phyloP scores from a whole-genome alignment of 2,329 filamentous ascomycete genomes.

The Cladosporium sp. region DNA sequence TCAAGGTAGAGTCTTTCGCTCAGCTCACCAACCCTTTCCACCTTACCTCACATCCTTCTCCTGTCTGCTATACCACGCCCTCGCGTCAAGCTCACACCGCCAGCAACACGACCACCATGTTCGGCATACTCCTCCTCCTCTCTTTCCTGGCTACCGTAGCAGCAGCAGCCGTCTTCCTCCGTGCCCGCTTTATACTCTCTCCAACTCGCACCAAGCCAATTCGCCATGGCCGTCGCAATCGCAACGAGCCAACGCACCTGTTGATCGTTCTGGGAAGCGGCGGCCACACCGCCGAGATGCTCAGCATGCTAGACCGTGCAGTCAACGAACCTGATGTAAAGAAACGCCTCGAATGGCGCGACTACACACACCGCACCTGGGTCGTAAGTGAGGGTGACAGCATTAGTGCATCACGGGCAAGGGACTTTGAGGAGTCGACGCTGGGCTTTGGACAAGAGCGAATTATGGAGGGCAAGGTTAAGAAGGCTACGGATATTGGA shows the following conservation, averaged over 20 bases:
- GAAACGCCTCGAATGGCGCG: constrained; percentile 36
- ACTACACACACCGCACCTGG: constrained; percentile 68
- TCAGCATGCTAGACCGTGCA: constrained; percentile 69
- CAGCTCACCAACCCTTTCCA: neutral
- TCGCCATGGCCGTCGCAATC: constrained; percentile 27
- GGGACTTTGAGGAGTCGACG: constrained; percentile 55
- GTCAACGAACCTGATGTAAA: constrained; percentile 33
- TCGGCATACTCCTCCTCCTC: constrained; percentile 1
- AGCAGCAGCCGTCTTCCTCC: constrained; percentile 17
- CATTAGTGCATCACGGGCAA: constrained; percentile 62
- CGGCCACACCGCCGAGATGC: constrained; percentile 92
- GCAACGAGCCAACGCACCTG: constrained; percentile 52
- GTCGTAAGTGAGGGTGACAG: constrained; percentile 72
- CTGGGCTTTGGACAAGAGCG: constrained; percentile 17
- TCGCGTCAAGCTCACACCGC: neutral
- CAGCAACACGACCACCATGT: neutral
- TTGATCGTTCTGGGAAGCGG: constrained; percentile 86
- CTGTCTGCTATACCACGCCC: neutral
- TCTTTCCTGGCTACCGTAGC: neutral
- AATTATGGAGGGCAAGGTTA: constrained; percentile 17
- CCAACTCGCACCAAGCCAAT: constrained; percentile 26
- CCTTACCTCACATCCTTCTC: neutral
- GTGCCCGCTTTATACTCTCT: constrained; percentile 39
- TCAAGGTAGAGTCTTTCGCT: neutral
- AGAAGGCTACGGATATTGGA: constrained; percentile 18